Evolutionary conservation across 2,329 filamentous ascomycete genomes (phyloP).

Genomic region (Didymella keratinophila): DNA sequence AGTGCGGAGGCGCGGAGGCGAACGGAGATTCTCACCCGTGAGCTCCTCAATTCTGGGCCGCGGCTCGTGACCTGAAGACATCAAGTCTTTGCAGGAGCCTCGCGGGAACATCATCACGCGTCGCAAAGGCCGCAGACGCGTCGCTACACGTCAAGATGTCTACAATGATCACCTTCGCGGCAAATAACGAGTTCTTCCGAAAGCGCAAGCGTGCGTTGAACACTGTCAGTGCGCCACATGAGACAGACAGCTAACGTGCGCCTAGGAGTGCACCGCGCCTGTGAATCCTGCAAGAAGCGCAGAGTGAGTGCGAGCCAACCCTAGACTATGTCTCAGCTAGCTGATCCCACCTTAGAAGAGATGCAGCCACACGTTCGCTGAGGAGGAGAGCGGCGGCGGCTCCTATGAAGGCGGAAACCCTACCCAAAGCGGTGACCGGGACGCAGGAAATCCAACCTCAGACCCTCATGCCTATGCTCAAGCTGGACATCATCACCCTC

Average conservation of each 20-base stretch:
- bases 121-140: constrained; percentile 18
- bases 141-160: constrained; percentile 42
- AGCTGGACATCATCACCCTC: constrained; percentile 34
- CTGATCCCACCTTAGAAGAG: constrained; percentile 45
- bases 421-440: constrained; percentile 50
- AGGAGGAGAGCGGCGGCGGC: constrained; percentile 46
- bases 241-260: constrained; percentile 35
- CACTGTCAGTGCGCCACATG: constrained; percentile 27
- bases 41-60: constrained; percentile 25
- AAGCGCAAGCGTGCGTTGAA: constrained; percentile 52
- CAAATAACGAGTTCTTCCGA: constrained; percentile 55
- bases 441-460: constrained; percentile 42
- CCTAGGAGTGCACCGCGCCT: constrained; percentile 52
- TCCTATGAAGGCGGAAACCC: constrained; percentile 45
- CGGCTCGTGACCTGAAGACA: constrained; percentile 34
- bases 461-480: constrained; percentile 36
- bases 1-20: constrained; percentile 10
- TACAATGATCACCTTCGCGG: constrained; percentile 55
- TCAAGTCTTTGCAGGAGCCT: constrained; percentile 26
- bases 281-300: constrained; percentile 56
- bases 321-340: constrained; percentile 3
- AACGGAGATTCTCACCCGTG: constrained; percentile 2
- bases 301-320: constrained; percentile 41
- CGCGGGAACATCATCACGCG: constrained; percentile 18
- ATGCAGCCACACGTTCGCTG: constrained; percentile 53